phyloP scores from a whole-genome alignment of 257 asterid genomes.

The Eustoma russellianum region DNA sequence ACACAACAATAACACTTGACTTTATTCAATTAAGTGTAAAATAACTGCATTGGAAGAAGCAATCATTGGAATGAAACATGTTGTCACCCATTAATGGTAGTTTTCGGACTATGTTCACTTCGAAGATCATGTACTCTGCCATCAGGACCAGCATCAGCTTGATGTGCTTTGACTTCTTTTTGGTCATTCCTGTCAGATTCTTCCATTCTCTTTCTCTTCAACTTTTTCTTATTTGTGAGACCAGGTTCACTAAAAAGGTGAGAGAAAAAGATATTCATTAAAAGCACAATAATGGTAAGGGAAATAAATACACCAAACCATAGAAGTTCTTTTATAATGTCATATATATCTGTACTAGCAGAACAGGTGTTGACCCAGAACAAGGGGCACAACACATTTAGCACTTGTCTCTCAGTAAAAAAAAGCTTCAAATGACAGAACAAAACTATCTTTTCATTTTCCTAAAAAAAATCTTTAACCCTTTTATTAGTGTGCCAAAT shows the following conservation, averaged over 20 bases:
- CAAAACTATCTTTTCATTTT: too few relatives aligned
- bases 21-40: background rate
- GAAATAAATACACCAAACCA: background rate
- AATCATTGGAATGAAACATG: conserved; percentile 4
- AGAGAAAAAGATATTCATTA: conserved; percentile 9
- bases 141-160: conserved; percentile 17
- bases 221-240: conserved; percentile 11
- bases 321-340: background rate
- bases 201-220: conserved; percentile 53
- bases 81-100: conserved; percentile 27
- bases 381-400: too few relatives aligned
- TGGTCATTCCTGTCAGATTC: conserved; percentile 19
- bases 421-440: too few relatives aligned
- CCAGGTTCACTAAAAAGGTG: conserved; percentile 17
- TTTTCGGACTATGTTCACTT: conserved; percentile 4
- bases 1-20: background rate
- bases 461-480: too few relatives aligned
- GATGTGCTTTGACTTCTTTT: conserved; percentile 24
- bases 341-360: background rate
- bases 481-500: too few relatives aligned
- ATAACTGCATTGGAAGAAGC: background rate
- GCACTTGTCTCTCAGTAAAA: too few relatives aligned
- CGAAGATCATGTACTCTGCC: conserved; percentile 4
- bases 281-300: background rate
- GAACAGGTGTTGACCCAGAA: background rate